Evolutionary conservation across 2,329 filamentous ascomycete species (phyloP), one percentile per base, ranked within the genome.

Genomic region (Exophiala sideris): DNA sequence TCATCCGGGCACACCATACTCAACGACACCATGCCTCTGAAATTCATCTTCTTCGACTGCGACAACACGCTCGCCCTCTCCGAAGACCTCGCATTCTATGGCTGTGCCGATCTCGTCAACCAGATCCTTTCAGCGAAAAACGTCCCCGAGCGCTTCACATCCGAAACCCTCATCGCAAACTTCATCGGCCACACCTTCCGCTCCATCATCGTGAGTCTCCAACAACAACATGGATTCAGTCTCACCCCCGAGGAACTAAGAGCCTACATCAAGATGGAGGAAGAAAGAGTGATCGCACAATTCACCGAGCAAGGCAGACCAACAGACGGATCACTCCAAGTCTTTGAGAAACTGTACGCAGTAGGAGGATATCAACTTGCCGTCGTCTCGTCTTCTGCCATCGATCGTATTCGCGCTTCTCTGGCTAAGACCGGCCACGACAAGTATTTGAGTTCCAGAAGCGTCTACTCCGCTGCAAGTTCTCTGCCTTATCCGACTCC

Each of bases 151-250:
- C 83, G 81, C 68, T 96, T 95, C 78, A 91, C 88, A 3, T 87
- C 87, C 67, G 82, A 85, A 45, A 79, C 84, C 56, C 85, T 96
- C 60, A 88, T 95, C 74, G 77, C 79, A 64, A 88, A 95, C 75
- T 96, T 95, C 67, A 89, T 96, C 64, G 91, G 91, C 65, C 87
- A 94, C 71, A 95, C 95, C 81, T 96, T 95, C 81, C 89, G 90
- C 64, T 89, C 89, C 73, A 95, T 95, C 89, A 85, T 95, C 74
- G 73, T 77, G 55, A 84, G 83, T 57, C 83, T 96, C 57, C 85
- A 91, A 72, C 76, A 83, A 71, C 86, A 88, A 72, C 85, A 89
- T 78, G 78, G 79, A 72, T 92, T 95, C 73, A 74, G 79, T 49
- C 82, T 96, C 73, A 65, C 73, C 21, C 71, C 79, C 16, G 83